Percentiles rank a stretch among this genome's conserved stretches.
phyloP scores from a whole-genome alignment of 495 filamentous ascomycete genomes.

The Ascobolus immersus region DNA sequence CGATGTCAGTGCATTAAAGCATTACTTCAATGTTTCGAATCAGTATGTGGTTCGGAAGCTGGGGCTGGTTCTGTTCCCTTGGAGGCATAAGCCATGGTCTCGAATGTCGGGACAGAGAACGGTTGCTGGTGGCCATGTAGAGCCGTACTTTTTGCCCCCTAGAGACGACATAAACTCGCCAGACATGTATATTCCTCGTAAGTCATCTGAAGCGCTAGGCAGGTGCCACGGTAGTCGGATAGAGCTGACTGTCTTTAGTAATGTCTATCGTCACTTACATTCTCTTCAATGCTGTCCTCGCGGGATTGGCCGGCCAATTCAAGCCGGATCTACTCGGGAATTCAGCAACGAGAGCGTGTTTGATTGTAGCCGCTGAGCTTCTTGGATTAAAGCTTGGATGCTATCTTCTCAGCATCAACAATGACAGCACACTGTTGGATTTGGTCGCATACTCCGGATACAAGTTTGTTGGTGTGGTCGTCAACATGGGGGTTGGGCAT shows the following conservation, averaged over 20 bases:
- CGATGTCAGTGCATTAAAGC: constrained; percentile 77
- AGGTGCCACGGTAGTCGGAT: no score
- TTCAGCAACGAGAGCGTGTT: constrained; percentile 60
- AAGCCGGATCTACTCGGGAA: constrained; percentile 78
- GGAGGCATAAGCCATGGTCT: constrained; percentile 92
- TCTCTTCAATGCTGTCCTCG: constrained; percentile 65
- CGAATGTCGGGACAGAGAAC: constrained; percentile 27
- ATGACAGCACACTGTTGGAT: constrained; percentile 66
- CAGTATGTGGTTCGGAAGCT: constrained; percentile 66
- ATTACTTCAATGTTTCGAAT: constrained; percentile 95
- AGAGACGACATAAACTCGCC: constrained; percentile 91
- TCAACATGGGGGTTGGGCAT: constrained; percentile 54
- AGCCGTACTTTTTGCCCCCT: constrained; percentile 78
- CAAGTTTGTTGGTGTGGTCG: constrained; percentile 92
- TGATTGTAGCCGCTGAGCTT: constrained; percentile 65
- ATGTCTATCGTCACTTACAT: constrained; percentile 96
- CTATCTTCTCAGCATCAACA: constrained; percentile 78
- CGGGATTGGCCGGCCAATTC: constrained; percentile 77
- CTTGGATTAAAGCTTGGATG: constrained; percentile 68
- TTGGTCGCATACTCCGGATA: constrained; percentile 90
- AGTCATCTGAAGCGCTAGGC: constrained; percentile 18
- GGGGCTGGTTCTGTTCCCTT: constrained; percentile 80
- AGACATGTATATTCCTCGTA: constrained; percentile 85
- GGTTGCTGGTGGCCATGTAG: constrained; percentile 36
- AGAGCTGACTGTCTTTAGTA: constrained; percentile 17